Percentiles rank a stretch among this genome's conserved stretches.
These are phyloP conservation scores for Azolla pinnata DNA, from an alignment of 75 land plant genomes.

Conservation along the genomic window DNA sequence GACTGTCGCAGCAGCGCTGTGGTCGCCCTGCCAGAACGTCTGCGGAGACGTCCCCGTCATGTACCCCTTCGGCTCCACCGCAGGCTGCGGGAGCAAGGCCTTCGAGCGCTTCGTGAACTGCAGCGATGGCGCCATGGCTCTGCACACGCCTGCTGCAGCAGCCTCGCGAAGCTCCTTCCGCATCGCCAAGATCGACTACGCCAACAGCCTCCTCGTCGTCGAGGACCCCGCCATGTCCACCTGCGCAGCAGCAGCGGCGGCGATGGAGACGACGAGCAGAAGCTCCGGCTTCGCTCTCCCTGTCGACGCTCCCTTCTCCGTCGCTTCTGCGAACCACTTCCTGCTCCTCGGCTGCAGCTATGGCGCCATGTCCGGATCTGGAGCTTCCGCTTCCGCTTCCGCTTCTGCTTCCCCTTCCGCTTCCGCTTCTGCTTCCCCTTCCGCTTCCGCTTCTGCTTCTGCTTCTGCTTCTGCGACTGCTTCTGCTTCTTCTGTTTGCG, in stretches of 20 bases:
- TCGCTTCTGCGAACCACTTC: slow-evolving; percentile 11
- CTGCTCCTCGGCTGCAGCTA: slow-evolving; percentile 27
- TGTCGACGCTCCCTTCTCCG: not conserved
- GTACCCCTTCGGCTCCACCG: slow-evolving; percentile 44
- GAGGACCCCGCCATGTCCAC: slow-evolving; percentile 58
- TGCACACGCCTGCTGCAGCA: slow-evolving; percentile 51
- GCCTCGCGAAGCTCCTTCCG: too few species aligned
- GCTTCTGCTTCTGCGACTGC: too few species aligned
- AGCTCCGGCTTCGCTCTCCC: slow-evolving; percentile 5
- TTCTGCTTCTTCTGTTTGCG: too few species aligned
- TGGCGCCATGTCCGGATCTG: slow-evolving; percentile 10
- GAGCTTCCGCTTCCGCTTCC: too few species aligned
- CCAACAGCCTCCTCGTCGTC: slow-evolving; percentile 38
- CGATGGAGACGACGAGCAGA: slow-evolving; percentile 5
- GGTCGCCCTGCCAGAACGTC: slow-evolving; percentile 37
- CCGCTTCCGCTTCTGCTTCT: too few species aligned
- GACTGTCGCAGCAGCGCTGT: not conserved
- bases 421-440: too few species aligned
- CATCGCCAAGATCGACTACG: slow-evolving; percentile 52
- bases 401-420: too few species aligned
- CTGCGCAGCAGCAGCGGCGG: too few species aligned
- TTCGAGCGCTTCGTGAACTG: slow-evolving; percentile 48
- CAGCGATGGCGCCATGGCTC: slow-evolving; percentile 30
- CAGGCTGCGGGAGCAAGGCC: slow-evolving; percentile 49
- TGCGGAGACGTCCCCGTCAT: slow-evolving; percentile 62